These are phyloP conservation scores for Trichosporon coremiiforme DNA, from an alignment of 1,284 basidiomycete species.

Conservation along the genomic window DNA sequence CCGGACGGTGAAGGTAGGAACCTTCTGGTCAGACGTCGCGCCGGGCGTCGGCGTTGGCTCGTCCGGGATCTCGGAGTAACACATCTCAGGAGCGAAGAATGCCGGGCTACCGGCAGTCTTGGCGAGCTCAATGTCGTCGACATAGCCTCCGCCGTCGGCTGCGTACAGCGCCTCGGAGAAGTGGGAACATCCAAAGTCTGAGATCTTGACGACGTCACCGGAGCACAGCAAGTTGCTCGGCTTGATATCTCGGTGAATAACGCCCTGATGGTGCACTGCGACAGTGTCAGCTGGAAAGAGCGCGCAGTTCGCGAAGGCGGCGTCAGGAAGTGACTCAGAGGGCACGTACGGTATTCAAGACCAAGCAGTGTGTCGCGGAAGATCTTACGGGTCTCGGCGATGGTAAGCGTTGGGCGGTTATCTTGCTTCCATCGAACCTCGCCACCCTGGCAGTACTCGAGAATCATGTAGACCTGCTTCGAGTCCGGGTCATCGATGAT, in stretches of 20 bases:
- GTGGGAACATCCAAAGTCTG: constrained; percentile 96
- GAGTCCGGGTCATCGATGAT: constrained; percentile 92
- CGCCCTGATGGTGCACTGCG: constrained; percentile 83
- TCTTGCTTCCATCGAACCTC: constrained; percentile 85
- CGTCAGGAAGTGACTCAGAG: neutral
- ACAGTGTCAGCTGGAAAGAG: constrained; percentile 57
- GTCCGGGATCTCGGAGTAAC: constrained; percentile 59
- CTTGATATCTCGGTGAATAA: constrained; percentile 99
- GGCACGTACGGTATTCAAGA: constrained; percentile 68
- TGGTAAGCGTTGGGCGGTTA: constrained; percentile 72
- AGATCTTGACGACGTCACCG: constrained; percentile 87
- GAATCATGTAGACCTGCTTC: constrained; percentile 92
- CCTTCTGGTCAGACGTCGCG: constrained; percentile 22
- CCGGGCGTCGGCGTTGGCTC: constrained; percentile 27
- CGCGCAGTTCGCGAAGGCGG: neutral
- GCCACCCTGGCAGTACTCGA: constrained; percentile 94
- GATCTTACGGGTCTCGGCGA: constrained; percentile 80
- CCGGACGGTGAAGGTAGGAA: constrained; percentile 45
- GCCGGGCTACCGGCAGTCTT: constrained; percentile 96
- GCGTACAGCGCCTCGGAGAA: constrained; percentile 81
- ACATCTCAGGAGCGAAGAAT: constrained; percentile 96
- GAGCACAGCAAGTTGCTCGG: constrained; percentile 95
- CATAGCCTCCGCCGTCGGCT: constrained; percentile 59
- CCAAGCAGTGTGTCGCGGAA: constrained; percentile 91
- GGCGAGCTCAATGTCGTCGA: constrained; percentile 83